Base-by-base conservation (phyloP, 169 alveolate species). In the Theileria equi region DNA sequence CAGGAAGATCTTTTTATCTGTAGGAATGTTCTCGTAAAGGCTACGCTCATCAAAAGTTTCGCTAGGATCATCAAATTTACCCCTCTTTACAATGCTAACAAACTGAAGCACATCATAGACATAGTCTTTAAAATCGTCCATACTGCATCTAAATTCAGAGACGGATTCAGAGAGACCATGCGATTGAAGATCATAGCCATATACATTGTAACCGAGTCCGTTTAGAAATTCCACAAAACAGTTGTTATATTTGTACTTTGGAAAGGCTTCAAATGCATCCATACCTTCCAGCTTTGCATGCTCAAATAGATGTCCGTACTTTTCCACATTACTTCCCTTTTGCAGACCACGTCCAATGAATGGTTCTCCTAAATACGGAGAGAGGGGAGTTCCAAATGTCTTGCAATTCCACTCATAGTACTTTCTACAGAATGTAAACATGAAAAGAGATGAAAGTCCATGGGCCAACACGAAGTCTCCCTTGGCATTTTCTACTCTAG, bases 111-210 rank as follows among this genome's bases (percentile, higher is more conserved):
- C 34, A 54, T 79, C 88, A 41, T 79, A 59, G 0, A 79, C 82
- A 25, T 64, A 1, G 72, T 79, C 88, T 59, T 62, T 66, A 40
- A 60, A 79, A 11, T 47, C 35, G 26, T 49, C 65, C 25, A 62
- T 45, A 29, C 62, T 34, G 1, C 48, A 50, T 35, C 54, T 45
- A 38, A 36, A n/a, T 29, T 40, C 43, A 25, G 44, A 57, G 57
- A 66, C 41, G 1, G 73, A 64, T 3, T 71, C 88, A 6, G 88
- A 79, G 26, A 34, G 73, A 0, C 88, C 88, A 61, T 79, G 88
- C 0, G 83, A 70, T 32, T 65, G 76, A 16, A 69, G 43, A 38
- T 79, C 88, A 40, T 69, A 34, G 0, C 83, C 88, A 53, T 79
- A 79, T 10, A 79, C 82, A 23, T 71, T 32, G 50, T 28, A 63